These are phyloP conservation scores for Nicotiana knightiana DNA, from an alignment of 257 asterid genomes.

Conservation along the genomic window DNA sequence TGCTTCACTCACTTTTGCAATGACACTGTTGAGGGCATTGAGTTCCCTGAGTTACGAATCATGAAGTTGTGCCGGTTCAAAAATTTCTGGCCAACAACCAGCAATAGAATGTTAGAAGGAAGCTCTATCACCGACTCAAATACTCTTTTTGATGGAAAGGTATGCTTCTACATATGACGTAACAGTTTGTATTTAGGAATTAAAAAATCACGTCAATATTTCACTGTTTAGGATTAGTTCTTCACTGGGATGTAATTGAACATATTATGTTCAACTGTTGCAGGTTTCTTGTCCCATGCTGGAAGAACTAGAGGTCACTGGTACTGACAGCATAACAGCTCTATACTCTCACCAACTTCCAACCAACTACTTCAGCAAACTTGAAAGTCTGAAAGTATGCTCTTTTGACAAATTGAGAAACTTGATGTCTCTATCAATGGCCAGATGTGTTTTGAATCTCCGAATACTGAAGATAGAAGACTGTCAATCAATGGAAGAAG, in stretches of 20 bases:
- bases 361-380: not conserved
- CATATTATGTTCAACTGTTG: not conserved
- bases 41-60: not conserved
- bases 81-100: not conserved
- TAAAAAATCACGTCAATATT: too few species aligned
- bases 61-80: not conserved
- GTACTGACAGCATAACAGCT: not conserved
- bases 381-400: rapidly evolving
- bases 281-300: not conserved
- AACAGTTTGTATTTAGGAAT: too few species aligned
- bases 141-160: not conserved
- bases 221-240: too few species aligned
- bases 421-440: not conserved
- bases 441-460: not conserved
- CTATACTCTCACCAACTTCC: not conserved
- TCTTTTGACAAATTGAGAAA: not conserved
- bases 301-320: rapidly evolving
- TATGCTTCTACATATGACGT: not conserved
- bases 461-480: rapidly evolving
- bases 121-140: not conserved
- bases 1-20: not conserved
- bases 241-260: too few species aligned
- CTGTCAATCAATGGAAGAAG: not conserved
- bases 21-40: not conserved
- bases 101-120: not conserved